Evolutionary conservation across 2,329 filamentous ascomycete genomes (phyloP).

Genomic region (Exophiala sideris): DNA sequence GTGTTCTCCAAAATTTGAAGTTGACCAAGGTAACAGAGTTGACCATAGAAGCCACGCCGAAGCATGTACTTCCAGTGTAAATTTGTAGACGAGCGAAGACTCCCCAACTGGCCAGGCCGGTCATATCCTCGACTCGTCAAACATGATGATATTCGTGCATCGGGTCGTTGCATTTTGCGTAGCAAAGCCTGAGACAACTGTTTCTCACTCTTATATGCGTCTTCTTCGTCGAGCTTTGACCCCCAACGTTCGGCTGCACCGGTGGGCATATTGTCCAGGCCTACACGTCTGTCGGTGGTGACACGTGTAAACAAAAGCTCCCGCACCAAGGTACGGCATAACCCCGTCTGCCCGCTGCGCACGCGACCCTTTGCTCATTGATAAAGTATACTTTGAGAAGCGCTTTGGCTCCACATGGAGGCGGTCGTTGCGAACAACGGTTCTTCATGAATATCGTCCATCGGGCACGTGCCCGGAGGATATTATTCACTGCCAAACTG

Average conservation of each 20-base stretch:
- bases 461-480: not conserved
- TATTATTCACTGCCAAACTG: constrained; percentile 8
- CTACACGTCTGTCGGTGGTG: constrained; percentile 7
- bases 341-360: constrained; percentile 16
- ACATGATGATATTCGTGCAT: constrained; percentile 4
- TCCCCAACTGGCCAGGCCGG: constrained; percentile 3
- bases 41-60: not conserved
- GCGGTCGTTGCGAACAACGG: constrained; percentile 9
- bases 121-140: constrained; percentile 4
- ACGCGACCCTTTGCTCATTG: constrained; percentile 8
- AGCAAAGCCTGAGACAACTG: constrained; percentile 7
- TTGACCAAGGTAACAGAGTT: not conserved
- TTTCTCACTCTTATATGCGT: not conserved
- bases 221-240: constrained; percentile 2
- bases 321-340: constrained; percentile 15
- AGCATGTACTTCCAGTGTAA: not conserved
- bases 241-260: constrained; percentile 1
- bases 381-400: constrained; percentile 1
- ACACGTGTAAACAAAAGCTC: constrained; percentile 12
- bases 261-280: not conserved
- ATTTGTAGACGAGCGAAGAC: constrained; percentile 2
- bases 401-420: constrained; percentile 10
- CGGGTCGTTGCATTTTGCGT: constrained; percentile 2
- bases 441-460: constrained; percentile 4
- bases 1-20: not conserved